Evolutionary conservation across 352 stramenopile genomes (phyloP).

Genomic region (Pythium dissimile): DNA sequence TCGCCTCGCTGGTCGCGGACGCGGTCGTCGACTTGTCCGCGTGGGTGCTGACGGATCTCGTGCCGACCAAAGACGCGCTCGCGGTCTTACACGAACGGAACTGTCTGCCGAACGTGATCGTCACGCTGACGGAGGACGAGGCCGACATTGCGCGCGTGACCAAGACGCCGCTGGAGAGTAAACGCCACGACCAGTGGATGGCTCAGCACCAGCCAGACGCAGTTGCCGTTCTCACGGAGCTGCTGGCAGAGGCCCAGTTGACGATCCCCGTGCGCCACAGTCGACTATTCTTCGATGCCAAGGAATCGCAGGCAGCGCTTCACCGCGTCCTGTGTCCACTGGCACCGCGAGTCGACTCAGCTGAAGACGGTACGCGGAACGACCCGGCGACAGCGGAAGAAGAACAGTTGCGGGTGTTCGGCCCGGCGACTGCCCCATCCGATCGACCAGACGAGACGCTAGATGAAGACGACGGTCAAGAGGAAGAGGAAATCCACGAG

Average conservation of each 20-base stretch:
- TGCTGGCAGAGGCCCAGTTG: conserved; percentile 1
- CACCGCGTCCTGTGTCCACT: conserved; percentile 14
- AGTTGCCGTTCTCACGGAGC: background rate
- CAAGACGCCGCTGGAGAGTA: conserved; percentile 9
- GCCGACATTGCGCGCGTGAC: background rate
- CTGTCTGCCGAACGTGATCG: conserved; percentile 49
- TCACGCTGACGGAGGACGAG: conserved; percentile 37
- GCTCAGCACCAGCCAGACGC: background rate
- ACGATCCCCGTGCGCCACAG: background rate
- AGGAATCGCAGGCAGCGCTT: conserved; percentile 7
- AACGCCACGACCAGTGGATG: conserved; percentile 8
- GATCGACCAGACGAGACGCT: conserved; percentile 1
- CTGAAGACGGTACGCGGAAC: conserved; percentile 34
- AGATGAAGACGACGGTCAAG: background rate
- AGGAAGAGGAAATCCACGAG: no score
- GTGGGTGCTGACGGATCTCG: conserved; percentile 58
- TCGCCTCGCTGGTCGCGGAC: conserved; percentile 24
- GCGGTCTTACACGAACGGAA: conserved; percentile 32
- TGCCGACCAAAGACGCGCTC: conserved; percentile 32
- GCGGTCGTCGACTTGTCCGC: conserved; percentile 4
- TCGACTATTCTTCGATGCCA: background rate
- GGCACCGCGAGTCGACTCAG: conserved; percentile 37
- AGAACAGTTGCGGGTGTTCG: conserved; percentile 9
- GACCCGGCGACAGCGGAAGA: conserved; percentile 24
- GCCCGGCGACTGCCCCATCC: background rate